These are phyloP conservation scores for Talaromyces stipitatus DNA, from an alignment of 495 filamentous ascomycete species.

Conservation along the genomic window DNA sequence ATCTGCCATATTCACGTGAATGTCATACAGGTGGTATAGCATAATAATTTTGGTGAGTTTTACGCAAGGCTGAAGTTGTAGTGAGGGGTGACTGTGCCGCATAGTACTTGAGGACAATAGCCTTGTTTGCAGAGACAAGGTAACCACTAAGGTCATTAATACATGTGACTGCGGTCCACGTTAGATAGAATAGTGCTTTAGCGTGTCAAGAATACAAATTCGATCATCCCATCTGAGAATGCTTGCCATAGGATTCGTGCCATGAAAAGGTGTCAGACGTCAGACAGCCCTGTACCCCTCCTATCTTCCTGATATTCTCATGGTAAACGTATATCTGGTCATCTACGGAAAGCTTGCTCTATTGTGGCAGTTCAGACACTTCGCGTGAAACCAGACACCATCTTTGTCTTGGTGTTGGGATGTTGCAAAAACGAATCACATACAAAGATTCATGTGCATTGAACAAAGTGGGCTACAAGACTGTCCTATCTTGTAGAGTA, in stretches of 20 bases:
- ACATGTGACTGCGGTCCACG: neutral
- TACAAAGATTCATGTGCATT: neutral
- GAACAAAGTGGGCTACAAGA: neutral
- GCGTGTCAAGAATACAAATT: neutral
- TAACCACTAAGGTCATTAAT: neutral
- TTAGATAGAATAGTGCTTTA: neutral
- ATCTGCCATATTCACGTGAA: too few species aligned
- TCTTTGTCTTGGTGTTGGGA: neutral
- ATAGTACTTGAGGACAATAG: conserved; percentile 1
- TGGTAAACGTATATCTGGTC: neutral
- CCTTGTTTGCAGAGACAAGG: neutral
- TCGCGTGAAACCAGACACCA: neutral
- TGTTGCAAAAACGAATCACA: neutral
- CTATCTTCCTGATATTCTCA: neutral
- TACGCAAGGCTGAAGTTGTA: neutral
- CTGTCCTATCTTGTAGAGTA: neutral
- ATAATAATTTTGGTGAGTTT: neutral
- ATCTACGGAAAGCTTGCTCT: neutral
- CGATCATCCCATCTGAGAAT: neutral
- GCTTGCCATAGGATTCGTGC: neutral
- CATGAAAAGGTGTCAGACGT: neutral
- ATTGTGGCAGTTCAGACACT: neutral
- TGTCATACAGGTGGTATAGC: neutral
- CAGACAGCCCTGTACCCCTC: neutral
- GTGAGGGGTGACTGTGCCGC: neutral